Evolutionary conservation across 495 filamentous ascomycete genomes (phyloP).

Genomic region (Stereocaulon alpinum): DNA sequence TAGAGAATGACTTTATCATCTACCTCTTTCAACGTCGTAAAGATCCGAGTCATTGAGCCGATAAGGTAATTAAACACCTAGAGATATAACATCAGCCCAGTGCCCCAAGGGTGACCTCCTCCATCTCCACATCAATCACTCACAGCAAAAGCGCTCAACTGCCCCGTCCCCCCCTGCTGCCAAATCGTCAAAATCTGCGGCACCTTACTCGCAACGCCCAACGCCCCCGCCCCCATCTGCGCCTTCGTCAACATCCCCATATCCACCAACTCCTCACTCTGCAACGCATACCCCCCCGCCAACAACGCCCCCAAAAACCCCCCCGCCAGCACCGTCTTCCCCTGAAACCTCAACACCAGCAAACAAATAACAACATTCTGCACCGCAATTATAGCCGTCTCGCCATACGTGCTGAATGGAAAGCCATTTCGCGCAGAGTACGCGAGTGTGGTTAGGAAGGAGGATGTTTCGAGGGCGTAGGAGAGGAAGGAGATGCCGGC

Average conservation of each 20-base stretch:
- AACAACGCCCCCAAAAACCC: constrained; percentile 68
- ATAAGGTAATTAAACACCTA: constrained; percentile 97
- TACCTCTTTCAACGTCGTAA: constrained; percentile 93
- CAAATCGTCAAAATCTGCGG: constrained; percentile 85
- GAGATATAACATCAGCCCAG: not conserved
- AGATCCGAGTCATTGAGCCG: constrained; percentile 86
- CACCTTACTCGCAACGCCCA: constrained; percentile 78
- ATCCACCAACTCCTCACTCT: constrained; percentile 53
- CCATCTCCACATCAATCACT: constrained; percentile 29
- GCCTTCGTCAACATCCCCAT: constrained; percentile 59
- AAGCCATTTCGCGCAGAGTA: constrained; percentile 86
- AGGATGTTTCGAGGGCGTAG: constrained; percentile 80
- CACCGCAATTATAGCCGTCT: constrained; percentile 78
- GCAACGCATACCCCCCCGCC: constrained; percentile 50
- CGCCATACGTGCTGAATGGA: constrained; percentile 92
- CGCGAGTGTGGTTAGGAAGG: constrained; percentile 73
- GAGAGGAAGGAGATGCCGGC: constrained; percentile 78
- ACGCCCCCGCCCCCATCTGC: constrained; percentile 73
- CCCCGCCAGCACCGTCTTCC: constrained; percentile 50
- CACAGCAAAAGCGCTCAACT: constrained; percentile 93
- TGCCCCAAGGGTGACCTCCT: not conserved
- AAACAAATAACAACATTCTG: constrained; percentile 85
- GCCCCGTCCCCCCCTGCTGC: constrained; percentile 77
- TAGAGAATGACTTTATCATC: constrained; percentile 91
- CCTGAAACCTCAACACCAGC: constrained; percentile 71